These are phyloP conservation scores for Boechera stricta DNA, from an alignment of 345 rosid species.

Conservation along the genomic window DNA sequence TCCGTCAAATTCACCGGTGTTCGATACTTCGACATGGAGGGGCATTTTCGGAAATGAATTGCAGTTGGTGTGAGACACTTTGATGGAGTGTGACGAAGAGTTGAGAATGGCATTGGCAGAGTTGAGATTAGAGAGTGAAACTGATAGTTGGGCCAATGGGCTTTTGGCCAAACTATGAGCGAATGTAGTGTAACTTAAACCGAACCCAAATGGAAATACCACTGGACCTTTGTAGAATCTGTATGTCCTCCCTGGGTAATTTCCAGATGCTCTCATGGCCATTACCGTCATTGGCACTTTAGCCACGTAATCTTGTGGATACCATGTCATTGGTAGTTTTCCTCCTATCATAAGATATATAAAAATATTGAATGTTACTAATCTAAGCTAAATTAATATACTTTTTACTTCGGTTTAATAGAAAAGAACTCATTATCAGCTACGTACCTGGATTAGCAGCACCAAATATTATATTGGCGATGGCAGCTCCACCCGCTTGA, in stretches of 20 bases:
- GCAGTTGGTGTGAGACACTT: constrained; percentile 66
- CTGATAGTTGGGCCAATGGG: constrained; percentile 55
- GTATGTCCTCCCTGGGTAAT: constrained; percentile 91
- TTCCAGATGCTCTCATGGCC: constrained; percentile 68
- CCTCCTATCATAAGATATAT: constrained; percentile 59
- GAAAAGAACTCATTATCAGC: background rate
- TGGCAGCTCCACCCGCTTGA: constrained; percentile 90
- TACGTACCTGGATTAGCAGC: constrained; percentile 72
- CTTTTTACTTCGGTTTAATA: background rate
- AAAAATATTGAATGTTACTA: background rate
- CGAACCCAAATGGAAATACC: constrained; percentile 83
- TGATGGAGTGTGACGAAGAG: constrained; percentile 49
- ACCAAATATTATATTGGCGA: constrained; percentile 82
- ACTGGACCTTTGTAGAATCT: constrained; percentile 94
- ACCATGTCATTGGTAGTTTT: constrained; percentile 94
- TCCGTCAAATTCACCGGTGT: constrained; percentile 76
- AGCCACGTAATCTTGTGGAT: constrained; percentile 74
- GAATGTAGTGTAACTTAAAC: constrained; percentile 69
- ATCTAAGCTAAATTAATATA: background rate
- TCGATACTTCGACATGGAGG: constrained; percentile 65
- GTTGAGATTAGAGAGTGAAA: constrained; percentile 47
- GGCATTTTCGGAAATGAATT: constrained; percentile 44
- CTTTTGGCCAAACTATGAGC: constrained; percentile 52
- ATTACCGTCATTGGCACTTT: constrained; percentile 88
- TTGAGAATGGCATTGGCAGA: constrained; percentile 48